Base-by-base conservation (phyloP, 805 yeast species). In the Debaryomyces prosopidis region DNA sequence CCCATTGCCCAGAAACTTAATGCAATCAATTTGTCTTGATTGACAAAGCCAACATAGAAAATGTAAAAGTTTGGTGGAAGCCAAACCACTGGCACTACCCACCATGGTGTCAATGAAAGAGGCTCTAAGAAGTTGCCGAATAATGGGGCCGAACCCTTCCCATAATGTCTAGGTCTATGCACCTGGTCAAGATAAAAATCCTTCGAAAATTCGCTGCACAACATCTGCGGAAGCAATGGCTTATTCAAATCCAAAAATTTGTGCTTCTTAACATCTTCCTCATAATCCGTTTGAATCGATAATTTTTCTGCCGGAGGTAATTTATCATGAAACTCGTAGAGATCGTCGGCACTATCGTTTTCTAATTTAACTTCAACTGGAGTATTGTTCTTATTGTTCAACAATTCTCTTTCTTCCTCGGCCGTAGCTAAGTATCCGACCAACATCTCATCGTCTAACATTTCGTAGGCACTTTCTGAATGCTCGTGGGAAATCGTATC, bases 91-190 rank as follows among this genome's bases (percentile, higher is more conserved):
- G 99, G 99, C 16, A 94, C 86, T 18, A 89, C 86, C 79, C 84
- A 94, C 98, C 98, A 94, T 10, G 97, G 85, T 3, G 99, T 94
- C 59, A 85, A 74, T 6, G 96, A 82, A 19, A 94, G 62, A 4
- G 97, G 97, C 69, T 94, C 99, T 48, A 94, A 72, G 66, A 92
- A 87, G 68, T 91, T 90, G 40, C 99, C 99, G 66, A 94, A 94
- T 44, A 94, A 65, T 5, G 91, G 97, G 10, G 99, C 99, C 3
- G 97, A 89, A 9, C 97, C 97, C 63, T 90, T 84, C 53, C 98
- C 98, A 63, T 91, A 94, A 67, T 94, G 99, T 63, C 99, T 84
- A 43, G 99, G 99, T 68, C 97, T 83, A 67, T 94, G 99, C 36
- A 94, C 94, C 69, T 94, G 97, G 63, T 90, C 96, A 60, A 94